Base-by-base conservation (phyloP, 805 yeast species). In the Metschnikowia borealis region DNA sequence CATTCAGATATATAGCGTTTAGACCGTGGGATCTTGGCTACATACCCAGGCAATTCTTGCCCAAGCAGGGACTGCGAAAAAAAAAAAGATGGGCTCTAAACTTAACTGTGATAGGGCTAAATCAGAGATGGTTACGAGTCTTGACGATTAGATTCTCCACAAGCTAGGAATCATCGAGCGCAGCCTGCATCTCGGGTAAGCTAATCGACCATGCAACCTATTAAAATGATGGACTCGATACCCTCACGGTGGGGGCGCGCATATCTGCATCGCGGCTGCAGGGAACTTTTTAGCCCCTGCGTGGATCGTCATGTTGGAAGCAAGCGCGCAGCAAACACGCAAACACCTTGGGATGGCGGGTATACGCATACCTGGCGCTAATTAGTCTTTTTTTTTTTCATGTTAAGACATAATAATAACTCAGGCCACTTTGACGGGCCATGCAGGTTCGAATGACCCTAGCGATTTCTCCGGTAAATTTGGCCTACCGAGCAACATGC, bases 211-310 rank as follows among this genome's bases (percentile, higher is more conserved):
- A 33, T 42, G 45, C 45, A 34, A 42, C 45, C 45, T 42, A 42
- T 42, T 33, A 14, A 17, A 42, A 33, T 14, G 38, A 15, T 3
- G 31, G 20, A 42, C 38, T 42, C 45, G 31, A 18, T 21, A 20
- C 37, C 31, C 21, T 8, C 21, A 29, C 34, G n/a, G 34, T 39
- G 38, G 18, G 20, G 11, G 34, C 11, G 31, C 31, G 38, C 38
- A 42, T 10, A 6, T 42, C 20, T 42, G 45, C 45, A 42, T 37
- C 38, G 45, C 45, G 45, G 45, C 45, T 42, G 45, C 45, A 42
- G 31, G 31, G 45, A 42, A 42, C 20, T 31, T 34, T 17, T 33
- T 20, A 34, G 45, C 38, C 38, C 45, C 45, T 42, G 45, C 45
- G 38, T 42, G 34, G 38, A 42, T 21, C 38, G 38, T 23, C 21